Percentiles rank a stretch among this genome's conserved stretches.
Evolutionary conservation across 176 grass and related monocot genomes (phyloP).

Genomic region (Triticum urartu): DNA sequence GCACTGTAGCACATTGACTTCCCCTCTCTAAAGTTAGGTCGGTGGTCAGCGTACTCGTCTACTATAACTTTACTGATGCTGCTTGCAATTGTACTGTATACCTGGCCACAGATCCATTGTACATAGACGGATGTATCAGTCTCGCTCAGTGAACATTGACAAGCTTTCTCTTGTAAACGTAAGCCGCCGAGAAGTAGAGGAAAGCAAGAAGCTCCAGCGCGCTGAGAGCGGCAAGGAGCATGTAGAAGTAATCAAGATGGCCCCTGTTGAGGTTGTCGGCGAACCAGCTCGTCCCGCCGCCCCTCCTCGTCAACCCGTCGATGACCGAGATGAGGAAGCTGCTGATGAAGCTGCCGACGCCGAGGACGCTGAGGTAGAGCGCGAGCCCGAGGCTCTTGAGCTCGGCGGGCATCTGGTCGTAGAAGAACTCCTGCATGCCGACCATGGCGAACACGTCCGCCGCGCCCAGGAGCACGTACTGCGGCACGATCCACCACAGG

Average conservation of each 20-base stretch:
- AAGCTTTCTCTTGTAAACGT: slow-evolving; percentile 38
- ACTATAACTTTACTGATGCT: no score
- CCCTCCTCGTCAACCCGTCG: slow-evolving; percentile 20
- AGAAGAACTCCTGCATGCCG: slow-evolving; percentile 73
- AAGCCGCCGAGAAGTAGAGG: slow-evolving; percentile 27
- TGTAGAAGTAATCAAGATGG: slow-evolving; percentile 71
- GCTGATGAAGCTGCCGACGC: slow-evolving; percentile 60
- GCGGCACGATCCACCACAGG: slow-evolving; percentile 67
- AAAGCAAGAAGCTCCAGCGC: slow-evolving; percentile 39
- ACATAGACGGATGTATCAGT: neutral
- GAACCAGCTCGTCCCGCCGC: slow-evolving; percentile 51
- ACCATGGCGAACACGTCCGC: slow-evolving; percentile 45
- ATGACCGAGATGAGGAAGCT: slow-evolving; percentile 50
- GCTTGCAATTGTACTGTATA: neutral
- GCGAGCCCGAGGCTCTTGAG: slow-evolving; percentile 58
- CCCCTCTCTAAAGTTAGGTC: no score
- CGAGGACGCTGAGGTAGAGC: slow-evolving; percentile 54
- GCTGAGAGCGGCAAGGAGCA: slow-evolving; percentile 44
- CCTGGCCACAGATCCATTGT: neutral
- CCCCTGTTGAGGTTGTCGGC: slow-evolving; percentile 45
- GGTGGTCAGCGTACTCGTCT: no score
- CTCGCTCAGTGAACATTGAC: neutral
- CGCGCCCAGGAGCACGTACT: slow-evolving; percentile 45
- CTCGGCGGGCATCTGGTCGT: slow-evolving; percentile 54
- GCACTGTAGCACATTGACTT: no score